Base-by-base conservation (phyloP, 1,284 basidiomycete genomes). In the Pseudozyma sp. region DNA sequence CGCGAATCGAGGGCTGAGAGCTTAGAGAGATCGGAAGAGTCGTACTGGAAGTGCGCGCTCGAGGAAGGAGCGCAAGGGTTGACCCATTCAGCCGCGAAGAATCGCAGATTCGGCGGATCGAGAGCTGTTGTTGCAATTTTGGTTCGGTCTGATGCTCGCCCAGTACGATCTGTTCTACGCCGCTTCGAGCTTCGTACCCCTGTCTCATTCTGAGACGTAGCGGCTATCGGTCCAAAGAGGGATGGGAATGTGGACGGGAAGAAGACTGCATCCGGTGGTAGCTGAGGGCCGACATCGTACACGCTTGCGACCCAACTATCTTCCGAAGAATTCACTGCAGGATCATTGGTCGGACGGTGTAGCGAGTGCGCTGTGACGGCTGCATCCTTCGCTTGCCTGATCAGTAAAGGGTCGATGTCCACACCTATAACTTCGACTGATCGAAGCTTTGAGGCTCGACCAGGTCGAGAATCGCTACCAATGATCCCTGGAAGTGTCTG, bases 241-340 rank as follows among this genome's bases (percentile, higher is more conserved):
- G 47, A 13, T 1, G 70, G 70, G 48, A 72, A 72, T 1, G 63
- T 60, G 8, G 59, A 59, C 0, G 73, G 73, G 38, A 68, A 76
- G 48, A 60, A 63, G 13, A 35, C 48, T 4, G 61, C 49, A 1
- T 66, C 56, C 14, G 39, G 5, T 21, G 71, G 63, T 11, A 70
- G 35, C 14, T 43, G 48, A 21, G 35, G 35, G 5, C 31, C 21
- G 9, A 36, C 8, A 3, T 8, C 25, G 25, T 31, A 31, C 25
- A 31, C 25, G 25, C 25, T 31, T 6, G 25, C 6, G 25, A 3
- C 25, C 6, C 25, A 6, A 31, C 6, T 6, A 6, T 3, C 25
- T 6, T 31, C 25, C 25, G 25, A 9, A 7, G 47, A 13, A 21
- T 38, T 31, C 11, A 16, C 19, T 39, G 21, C 11, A 21, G 16